Conservation (phyloP, 441 rosid genomes). For the Jatropha multifida region DNA sequence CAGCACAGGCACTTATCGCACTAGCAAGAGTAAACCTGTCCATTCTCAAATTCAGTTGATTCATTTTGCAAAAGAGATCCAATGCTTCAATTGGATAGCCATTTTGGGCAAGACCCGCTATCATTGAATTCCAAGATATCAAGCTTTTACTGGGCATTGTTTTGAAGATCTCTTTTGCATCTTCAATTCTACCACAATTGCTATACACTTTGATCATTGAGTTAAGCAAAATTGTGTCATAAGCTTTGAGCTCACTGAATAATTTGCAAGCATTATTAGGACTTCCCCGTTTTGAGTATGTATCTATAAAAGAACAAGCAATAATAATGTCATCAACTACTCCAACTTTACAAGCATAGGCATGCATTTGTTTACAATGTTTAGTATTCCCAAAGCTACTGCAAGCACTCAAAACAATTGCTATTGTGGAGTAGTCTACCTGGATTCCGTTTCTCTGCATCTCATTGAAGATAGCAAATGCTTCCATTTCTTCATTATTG, state of each 20-base stretch:
- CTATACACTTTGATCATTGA: slow-evolving; percentile 72
- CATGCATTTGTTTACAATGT: slow-evolving; percentile 55
- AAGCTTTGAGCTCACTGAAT: slow-evolving; percentile 52
- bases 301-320: slow-evolving; percentile 59
- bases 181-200: slow-evolving; percentile 70
- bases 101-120: slow-evolving; percentile 67
- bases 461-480: slow-evolving; percentile 47
- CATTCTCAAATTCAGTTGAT: slow-evolving; percentile 46
- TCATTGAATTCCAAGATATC: slow-evolving; percentile 91
- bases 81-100: slow-evolving; percentile 66
- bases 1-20: slow-evolving; percentile 69
- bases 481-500: slow-evolving; percentile 53
- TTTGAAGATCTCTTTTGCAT: slow-evolving; percentile 60
- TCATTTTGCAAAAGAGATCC: slow-evolving; percentile 63
- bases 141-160: slow-evolving; percentile 56
- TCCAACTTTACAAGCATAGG: slow-evolving; percentile 56
- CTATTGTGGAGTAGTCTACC: slow-evolving; percentile 53
- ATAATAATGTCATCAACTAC: slow-evolving; percentile 42
- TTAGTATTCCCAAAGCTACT: slow-evolving; percentile 31
- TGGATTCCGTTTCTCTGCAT: slow-evolving; percentile 48
- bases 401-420: slow-evolving; percentile 56
- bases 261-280: slow-evolving; percentile 64
- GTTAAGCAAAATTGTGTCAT: slow-evolving; percentile 74
- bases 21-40: slow-evolving; percentile 70
- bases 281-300: slow-evolving; percentile 64